These are phyloP conservation scores for Coemansia sp. DNA, from an alignment of 192 early-diverging fungal species.

Conservation along the genomic window DNA sequence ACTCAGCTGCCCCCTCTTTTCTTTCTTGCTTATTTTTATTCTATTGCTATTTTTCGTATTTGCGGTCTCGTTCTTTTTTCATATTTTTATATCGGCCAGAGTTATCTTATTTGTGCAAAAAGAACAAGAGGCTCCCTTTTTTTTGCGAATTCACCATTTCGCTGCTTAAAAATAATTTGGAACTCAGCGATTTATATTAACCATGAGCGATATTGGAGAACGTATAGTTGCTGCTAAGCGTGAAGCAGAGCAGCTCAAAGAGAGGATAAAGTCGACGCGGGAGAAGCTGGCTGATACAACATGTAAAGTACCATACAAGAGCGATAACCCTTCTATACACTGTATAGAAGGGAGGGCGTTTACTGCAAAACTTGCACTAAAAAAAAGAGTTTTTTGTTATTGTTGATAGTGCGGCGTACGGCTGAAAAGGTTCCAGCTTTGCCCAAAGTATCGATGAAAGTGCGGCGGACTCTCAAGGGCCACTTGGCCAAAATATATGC, in stretches of 20 bases:
- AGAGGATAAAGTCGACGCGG: slow-evolving; percentile 91
- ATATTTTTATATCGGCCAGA: too few species aligned
- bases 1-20: too few species aligned
- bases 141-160: too few species aligned
- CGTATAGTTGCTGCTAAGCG: slow-evolving; percentile 84
- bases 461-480: slow-evolving; percentile 94
- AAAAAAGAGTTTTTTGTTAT: background rate
- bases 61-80: too few species aligned
- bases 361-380: background rate
- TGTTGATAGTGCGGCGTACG: slow-evolving; percentile 73
- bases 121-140: too few species aligned
- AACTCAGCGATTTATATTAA: too few species aligned
- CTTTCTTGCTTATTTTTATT: too few species aligned
- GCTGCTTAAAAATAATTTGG: too few species aligned
- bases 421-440: slow-evolving; percentile 83
- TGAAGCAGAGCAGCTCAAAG: slow-evolving; percentile 94
- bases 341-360: too few species aligned
- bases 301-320: slow-evolving; percentile 63
- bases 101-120: too few species aligned
- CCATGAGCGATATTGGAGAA: slow-evolving; percentile 77
- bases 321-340: too few species aligned
- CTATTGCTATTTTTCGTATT: too few species aligned
- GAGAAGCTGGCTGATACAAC: slow-evolving; percentile 94
- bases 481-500: slow-evolving; percentile 99
- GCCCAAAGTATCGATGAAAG: slow-evolving; percentile 90